These are phyloP conservation scores for Blastomyces silverae DNA, from an alignment of 2,329 filamentous ascomycete genomes.

Conservation along the genomic window DNA sequence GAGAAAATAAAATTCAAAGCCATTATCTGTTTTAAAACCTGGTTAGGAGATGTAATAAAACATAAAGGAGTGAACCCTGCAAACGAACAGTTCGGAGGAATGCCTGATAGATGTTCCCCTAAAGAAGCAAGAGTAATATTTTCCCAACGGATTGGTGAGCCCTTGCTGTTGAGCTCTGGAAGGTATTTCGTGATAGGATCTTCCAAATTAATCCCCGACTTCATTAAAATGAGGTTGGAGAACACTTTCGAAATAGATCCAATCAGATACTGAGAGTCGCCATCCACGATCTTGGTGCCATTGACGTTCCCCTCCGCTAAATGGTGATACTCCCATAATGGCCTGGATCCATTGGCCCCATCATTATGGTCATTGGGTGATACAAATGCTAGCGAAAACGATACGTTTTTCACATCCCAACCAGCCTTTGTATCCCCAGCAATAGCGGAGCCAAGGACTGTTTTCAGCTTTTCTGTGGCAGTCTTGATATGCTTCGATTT, in stretches of 20 bases:
- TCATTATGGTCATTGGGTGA: constrained; percentile 27
- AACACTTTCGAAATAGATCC: constrained; percentile 40
- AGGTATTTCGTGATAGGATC: constrained; percentile 34
- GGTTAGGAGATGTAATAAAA: constrained; percentile 3
- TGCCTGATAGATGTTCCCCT: constrained; percentile 35
- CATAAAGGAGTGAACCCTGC: not conserved
- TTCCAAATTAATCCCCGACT: constrained; percentile 33
- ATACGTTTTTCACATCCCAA: constrained; percentile 34
- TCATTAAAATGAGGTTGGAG: constrained; percentile 35
- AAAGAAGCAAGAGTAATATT: constrained; percentile 37
- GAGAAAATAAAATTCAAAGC: constrained; percentile 37
- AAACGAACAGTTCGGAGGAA: constrained; percentile 34
- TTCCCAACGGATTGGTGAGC: constrained; percentile 32
- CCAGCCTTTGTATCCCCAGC: constrained; percentile 31
- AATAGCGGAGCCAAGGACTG: constrained; percentile 29
- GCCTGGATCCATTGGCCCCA: constrained; percentile 21
- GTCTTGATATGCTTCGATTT: constrained; percentile 27
- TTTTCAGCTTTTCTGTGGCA: constrained; percentile 29
- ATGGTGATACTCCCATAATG: constrained; percentile 43
- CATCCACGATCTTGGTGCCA: constrained; percentile 31
- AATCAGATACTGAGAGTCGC: constrained; percentile 40
- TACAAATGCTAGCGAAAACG: constrained; percentile 38
- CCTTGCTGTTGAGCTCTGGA: constrained; percentile 27
- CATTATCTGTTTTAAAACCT: constrained; percentile 22
- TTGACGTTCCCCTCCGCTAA: constrained; percentile 31